A percentile compares a stretch with the other conserved stretches of the same genome.
phyloP scores from a whole-genome alignment of 768 basidiomycete genomes.

The Cystofilobasidium ferigula region DNA sequence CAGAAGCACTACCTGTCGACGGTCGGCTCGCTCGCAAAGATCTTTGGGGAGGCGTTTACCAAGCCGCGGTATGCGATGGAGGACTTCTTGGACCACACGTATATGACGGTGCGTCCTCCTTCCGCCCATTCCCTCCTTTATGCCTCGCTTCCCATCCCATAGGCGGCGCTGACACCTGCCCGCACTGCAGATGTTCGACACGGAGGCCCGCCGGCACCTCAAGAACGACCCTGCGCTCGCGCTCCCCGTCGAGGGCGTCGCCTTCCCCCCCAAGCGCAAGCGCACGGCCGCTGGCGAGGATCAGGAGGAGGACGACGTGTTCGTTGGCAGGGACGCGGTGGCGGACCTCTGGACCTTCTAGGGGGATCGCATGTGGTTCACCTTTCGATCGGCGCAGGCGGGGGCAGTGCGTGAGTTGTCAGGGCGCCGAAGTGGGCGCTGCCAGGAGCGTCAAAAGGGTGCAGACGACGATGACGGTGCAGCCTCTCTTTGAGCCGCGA shows the following conservation, averaged over 20 bases:
- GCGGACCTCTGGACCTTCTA: slow-evolving; percentile 3
- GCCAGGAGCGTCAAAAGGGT: too few relatives aligned
- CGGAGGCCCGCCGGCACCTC: slow-evolving; percentile 65
- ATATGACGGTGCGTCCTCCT: slow-evolving; percentile 55
- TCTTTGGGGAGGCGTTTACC: slow-evolving; percentile 83
- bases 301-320: slow-evolving; percentile 25
- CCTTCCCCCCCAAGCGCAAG: slow-evolving; percentile 25
- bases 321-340: slow-evolving; percentile 21
- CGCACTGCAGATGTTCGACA: slow-evolving; percentile 62
- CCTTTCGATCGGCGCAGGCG: background rate
- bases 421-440: background rate
- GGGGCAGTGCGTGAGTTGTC: background rate
- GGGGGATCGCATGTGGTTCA: background rate
- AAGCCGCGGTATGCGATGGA: slow-evolving; percentile 82
- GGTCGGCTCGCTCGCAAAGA: slow-evolving; percentile 74
- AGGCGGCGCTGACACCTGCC: background rate
- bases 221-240: slow-evolving; percentile 60
- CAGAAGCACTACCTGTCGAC: slow-evolving; percentile 70
- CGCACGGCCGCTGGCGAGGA: too few relatives aligned
- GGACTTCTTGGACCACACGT: slow-evolving; percentile 92
- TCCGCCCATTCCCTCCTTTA: slow-evolving; percentile 17
- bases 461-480: too few relatives aligned
- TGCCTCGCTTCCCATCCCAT: background rate
- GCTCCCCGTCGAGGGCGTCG: slow-evolving; percentile 27
- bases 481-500: too few relatives aligned